phyloP scores from a whole-genome alignment of 2,329 filamentous ascomycete genomes.

The Parasarocladium wereldwijsianum region DNA sequence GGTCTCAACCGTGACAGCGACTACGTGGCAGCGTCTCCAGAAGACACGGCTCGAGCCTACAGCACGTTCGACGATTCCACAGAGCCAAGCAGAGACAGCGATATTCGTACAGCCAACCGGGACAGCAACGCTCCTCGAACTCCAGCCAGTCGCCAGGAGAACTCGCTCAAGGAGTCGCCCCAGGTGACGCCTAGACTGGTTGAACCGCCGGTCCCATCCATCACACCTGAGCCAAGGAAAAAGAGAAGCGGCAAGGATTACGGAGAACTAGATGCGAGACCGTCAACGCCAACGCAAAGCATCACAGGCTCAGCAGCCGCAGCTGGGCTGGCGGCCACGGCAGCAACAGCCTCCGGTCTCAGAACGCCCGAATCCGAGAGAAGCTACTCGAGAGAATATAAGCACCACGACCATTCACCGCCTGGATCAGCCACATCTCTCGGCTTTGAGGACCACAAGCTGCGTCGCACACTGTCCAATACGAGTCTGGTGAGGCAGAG shows the following conservation, averaged over 20 bases:
- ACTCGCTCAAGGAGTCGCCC: constrained; percentile 17
- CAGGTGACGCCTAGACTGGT: constrained; percentile 23
- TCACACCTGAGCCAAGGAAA: constrained; percentile 31
- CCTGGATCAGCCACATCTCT: constrained; percentile 4
- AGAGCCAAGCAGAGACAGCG: constrained; percentile 35
- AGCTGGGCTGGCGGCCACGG: constrained; percentile 8
- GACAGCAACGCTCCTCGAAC: constrained; percentile 15
- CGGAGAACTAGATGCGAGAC: constrained; percentile 1
- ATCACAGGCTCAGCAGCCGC: constrained; percentile 2
- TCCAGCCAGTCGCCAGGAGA: constrained; percentile 11
- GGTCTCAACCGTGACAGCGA: constrained; percentile 20
- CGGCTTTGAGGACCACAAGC: constrained; percentile 12
- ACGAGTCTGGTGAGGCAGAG: constrained; percentile 34
- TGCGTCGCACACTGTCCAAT: constrained; percentile 35
- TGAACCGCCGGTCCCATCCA: constrained; percentile 20
- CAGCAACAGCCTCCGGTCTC: constrained; percentile 3
- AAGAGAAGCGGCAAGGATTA: constrained; percentile 8
- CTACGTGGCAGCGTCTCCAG: constrained; percentile 26
- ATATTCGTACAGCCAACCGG: constrained; percentile 37
- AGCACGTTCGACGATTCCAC: constrained; percentile 13
- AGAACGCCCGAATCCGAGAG: too few species aligned
- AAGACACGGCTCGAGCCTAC: constrained; percentile 20
- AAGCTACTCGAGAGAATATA: too few species aligned
- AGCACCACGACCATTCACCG: too few species aligned
- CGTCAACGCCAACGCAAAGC: constrained; percentile 3